These are phyloP conservation scores for Zygosaccharomyces sapae DNA, from an alignment of 1,139 yeast species.

Conservation along the genomic window DNA sequence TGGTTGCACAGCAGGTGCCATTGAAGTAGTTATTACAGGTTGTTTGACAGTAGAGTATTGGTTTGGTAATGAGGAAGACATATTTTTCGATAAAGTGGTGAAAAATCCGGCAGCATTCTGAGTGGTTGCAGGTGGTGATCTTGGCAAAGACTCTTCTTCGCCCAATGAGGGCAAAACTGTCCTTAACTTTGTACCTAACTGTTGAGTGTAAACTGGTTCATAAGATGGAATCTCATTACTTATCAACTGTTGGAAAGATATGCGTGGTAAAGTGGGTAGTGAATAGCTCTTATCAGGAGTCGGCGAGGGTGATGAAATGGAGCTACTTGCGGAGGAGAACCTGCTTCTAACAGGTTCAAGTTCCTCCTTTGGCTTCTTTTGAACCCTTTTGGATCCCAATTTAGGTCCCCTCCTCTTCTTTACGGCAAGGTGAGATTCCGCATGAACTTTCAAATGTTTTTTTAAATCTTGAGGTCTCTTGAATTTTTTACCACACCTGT, in stretches of 20 bases:
- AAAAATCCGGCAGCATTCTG: slow-evolving; percentile 28
- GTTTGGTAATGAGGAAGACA: slow-evolving; percentile 16
- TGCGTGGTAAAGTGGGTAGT: slow-evolving; percentile 16
- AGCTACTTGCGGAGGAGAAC: slow-evolving; percentile 3
- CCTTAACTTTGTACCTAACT: slow-evolving; percentile 23
- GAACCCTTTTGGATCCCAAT: slow-evolving; percentile 23
- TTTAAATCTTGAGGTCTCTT: slow-evolving; percentile 96
- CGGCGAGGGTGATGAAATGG: slow-evolving; percentile 7
- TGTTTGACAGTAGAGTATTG: slow-evolving; percentile 7
- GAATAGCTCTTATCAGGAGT: slow-evolving; percentile 5
- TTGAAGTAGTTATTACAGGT: slow-evolving; percentile 9
- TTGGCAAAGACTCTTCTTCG: slow-evolving; percentile 11
- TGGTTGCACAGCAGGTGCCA: slow-evolving; percentile 3
- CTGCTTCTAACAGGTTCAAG: neutral
- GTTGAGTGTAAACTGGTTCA: slow-evolving; percentile 26
- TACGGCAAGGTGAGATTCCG: slow-evolving; percentile 22
- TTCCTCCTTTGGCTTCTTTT: slow-evolving; percentile 11
- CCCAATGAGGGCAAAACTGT: slow-evolving; percentile 21
- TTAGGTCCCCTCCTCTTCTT: slow-evolving; percentile 34
- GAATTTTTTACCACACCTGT: slow-evolving; percentile 72
- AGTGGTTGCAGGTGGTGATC: slow-evolving; percentile 11
- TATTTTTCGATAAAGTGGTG: slow-evolving; percentile 27
- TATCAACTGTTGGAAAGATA: slow-evolving; percentile 24
- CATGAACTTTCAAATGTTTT: slow-evolving; percentile 81
- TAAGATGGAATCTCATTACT: slow-evolving; percentile 24